phyloP scores from a whole-genome alignment of 140 eudicot genomes.

The Stevia rebaudiana region DNA sequence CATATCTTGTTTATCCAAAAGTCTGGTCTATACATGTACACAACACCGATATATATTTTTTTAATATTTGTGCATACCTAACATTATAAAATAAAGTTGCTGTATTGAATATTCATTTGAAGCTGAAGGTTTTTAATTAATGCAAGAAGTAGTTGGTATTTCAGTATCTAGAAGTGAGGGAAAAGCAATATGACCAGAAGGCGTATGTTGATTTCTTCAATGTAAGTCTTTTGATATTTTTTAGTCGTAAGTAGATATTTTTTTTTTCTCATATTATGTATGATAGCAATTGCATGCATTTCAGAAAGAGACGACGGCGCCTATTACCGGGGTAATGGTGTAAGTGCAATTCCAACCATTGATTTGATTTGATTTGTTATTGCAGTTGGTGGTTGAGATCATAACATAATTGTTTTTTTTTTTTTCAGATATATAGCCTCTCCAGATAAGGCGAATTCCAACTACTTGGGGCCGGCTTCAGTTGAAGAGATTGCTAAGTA shows the following conservation, averaged over 20 bases:
- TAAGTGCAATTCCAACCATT: constrained; percentile 35
- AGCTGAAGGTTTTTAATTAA: too few relatives aligned
- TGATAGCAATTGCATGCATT: constrained; percentile 3
- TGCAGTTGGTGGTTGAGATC: neutral
- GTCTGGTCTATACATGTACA: neutral
- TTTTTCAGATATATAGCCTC: constrained; percentile 73
- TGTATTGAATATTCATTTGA: neutral
- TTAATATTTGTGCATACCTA: neutral
- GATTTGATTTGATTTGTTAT: too few relatives aligned
- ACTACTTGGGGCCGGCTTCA: constrained; percentile 89
- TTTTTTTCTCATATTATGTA: neutral
- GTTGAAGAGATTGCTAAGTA: constrained; percentile 81
- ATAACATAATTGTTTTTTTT: constrained; percentile 3
- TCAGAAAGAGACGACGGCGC: constrained; percentile 56
- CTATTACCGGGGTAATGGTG: constrained; percentile 70
- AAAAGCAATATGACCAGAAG: constrained; percentile 92
- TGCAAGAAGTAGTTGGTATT: constrained; percentile 16
- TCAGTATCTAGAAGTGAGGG: constrained; percentile 93
- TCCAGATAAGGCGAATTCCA: constrained; percentile 63
- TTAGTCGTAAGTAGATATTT: neutral
- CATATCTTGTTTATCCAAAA: too few relatives aligned
- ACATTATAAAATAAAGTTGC: neutral
- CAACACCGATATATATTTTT: neutral
- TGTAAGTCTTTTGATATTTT: constrained; percentile 40
- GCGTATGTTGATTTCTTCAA: constrained; percentile 75